Conservation (phyloP, 495 filamentous ascomycete species). For the Neurospora sp. region DNA sequence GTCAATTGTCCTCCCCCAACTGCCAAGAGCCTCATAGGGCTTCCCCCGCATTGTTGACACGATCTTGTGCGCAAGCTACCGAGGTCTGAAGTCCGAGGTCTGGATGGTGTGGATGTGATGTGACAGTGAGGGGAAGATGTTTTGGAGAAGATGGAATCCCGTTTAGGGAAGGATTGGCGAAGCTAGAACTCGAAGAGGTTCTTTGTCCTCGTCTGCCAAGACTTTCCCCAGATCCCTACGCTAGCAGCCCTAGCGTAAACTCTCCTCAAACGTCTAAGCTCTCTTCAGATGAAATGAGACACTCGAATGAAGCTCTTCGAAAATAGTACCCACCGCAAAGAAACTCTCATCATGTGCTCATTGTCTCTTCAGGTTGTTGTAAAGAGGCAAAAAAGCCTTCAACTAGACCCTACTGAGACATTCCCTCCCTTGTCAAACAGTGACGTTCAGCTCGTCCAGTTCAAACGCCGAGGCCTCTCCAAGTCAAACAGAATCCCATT, state of each 20-base stretch:
- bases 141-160: neutral
- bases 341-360: neutral
- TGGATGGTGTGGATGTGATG: neutral
- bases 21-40: neutral
- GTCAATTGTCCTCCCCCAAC: neutral
- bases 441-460: neutral
- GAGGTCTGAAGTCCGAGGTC: neutral
- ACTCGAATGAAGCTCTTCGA: neutral
- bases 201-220: neutral
- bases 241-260: neutral
- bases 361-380: neutral
- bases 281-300: neutral
- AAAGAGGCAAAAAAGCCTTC: neutral
- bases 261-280: neutral
- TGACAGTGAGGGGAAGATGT: neutral
- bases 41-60: neutral
- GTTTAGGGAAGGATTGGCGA: neutral
- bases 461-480: neutral
- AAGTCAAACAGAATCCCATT: neutral
- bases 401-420: neutral
- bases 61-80: neutral
- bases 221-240: neutral
- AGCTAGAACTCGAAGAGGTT: neutral
- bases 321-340: neutral
- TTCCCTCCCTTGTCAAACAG: too few species aligned